These are phyloP conservation scores for Xylaria intraflava DNA, from an alignment of 495 filamentous ascomycete genomes.

Conservation along the genomic window DNA sequence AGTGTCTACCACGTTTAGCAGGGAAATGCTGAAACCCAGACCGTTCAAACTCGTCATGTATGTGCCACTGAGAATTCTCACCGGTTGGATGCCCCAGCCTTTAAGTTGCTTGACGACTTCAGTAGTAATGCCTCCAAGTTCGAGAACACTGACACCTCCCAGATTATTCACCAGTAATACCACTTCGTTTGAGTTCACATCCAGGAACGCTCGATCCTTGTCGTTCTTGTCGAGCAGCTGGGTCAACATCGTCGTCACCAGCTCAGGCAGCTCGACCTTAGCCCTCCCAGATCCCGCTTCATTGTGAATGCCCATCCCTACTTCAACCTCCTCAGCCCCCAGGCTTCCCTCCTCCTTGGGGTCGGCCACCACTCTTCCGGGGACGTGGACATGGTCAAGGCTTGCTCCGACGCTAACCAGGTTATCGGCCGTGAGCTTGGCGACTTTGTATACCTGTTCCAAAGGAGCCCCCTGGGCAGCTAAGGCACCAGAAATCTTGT, in stretches of 20 bases:
- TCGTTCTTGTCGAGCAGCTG: conserved; percentile 76
- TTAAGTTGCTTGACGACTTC: conserved; percentile 75
- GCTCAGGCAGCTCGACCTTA: conserved; percentile 54
- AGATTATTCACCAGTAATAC: conserved; percentile 90
- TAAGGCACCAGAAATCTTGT: conserved; percentile 83
- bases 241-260: conserved; percentile 72
- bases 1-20: conserved; percentile 76
- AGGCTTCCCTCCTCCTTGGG: conserved; percentile 45
- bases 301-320: conserved; percentile 99
- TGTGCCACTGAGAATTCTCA: conserved; percentile 58
- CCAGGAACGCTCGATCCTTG: conserved; percentile 72
- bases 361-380: conserved; percentile 54
- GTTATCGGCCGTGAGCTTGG: conserved; percentile 65
- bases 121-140: conserved; percentile 82
- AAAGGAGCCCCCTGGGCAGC: conserved; percentile 61
- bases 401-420: conserved; percentile 81
- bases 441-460: conserved; percentile 65
- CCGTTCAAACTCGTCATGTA: conserved; percentile 90
- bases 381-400: conserved; percentile 86
- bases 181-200: conserved; percentile 55
- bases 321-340: conserved; percentile 68
- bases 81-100: conserved; percentile 64
- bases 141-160: conserved; percentile 82
- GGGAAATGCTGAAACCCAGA: conserved; percentile 80
- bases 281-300: conserved; percentile 79